phyloP scores from a whole-genome alignment of 2,329 filamentous ascomycete genomes.

The Fusarium aywerte region DNA sequence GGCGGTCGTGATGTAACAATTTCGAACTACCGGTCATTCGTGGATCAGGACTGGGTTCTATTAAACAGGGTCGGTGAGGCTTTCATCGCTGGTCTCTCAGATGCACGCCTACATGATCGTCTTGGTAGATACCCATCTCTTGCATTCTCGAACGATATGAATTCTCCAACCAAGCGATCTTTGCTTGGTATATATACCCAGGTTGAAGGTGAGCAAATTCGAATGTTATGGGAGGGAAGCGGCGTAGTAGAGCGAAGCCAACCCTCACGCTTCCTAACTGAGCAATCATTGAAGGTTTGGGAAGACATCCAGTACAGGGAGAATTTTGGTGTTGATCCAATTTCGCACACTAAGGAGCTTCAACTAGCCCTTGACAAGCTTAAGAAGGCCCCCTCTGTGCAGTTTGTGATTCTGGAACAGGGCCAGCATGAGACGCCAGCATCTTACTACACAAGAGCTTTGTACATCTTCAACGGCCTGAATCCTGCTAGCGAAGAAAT shows the following conservation, averaged over 20 bases:
- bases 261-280: conserved; percentile 44
- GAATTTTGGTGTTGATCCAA: conserved; percentile 58
- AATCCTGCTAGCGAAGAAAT: conserved; percentile 13
- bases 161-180: conserved; percentile 55
- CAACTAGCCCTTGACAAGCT: conserved; percentile 60
- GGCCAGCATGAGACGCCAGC: conserved; percentile 61
- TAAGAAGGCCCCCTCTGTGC: conserved; percentile 63
- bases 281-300: conserved; percentile 59
- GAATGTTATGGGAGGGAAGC: conserved; percentile 53
- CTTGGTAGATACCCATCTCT: conserved; percentile 62
- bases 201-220: conserved; percentile 66
- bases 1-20: conserved; percentile 62
- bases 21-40: conserved; percentile 59
- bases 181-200: conserved; percentile 65
- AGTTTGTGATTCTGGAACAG: conserved; percentile 65
- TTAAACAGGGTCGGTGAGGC: conserved; percentile 64
- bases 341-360: conserved; percentile 64
- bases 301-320: conserved; percentile 54
- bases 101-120: conserved; percentile 57
- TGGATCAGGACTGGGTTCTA: conserved; percentile 57
- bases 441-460: conserved; percentile 61
- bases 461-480: conserved; percentile 38
- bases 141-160: conserved; percentile 47
- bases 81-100: conserved; percentile 65
- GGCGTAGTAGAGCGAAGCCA: conserved; percentile 34